Evolutionary conservation across 352 stramenopile genomes (phyloP).

Genomic region (Phytopythium ostracodes): DNA sequence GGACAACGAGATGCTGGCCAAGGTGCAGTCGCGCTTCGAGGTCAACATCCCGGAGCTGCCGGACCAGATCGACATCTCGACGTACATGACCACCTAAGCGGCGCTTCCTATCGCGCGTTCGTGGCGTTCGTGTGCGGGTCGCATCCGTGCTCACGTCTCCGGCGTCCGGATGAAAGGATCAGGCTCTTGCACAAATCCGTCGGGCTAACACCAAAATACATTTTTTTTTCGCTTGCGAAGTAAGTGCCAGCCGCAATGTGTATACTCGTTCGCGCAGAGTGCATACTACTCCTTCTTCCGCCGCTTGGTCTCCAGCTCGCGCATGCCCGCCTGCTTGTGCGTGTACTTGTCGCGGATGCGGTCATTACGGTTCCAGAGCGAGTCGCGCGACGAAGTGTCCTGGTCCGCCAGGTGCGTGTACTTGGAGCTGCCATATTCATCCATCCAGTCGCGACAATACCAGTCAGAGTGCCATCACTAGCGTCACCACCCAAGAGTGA

Average conservation of each 20-base stretch:
- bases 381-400: constrained; percentile 91
- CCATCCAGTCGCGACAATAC: constrained; percentile 11
- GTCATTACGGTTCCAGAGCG: constrained; percentile 73
- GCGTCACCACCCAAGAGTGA: no score
- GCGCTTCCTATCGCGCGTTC: constrained; percentile 10
- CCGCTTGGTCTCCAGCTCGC: constrained; percentile 61
- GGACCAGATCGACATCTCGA: constrained; percentile 99
- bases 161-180: constrained; percentile 5
- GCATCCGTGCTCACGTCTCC: background rate
- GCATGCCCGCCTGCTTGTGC: constrained; percentile 67
- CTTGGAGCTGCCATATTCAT: constrained; percentile 82
- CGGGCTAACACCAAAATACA: background rate
- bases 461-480: background rate
- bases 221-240: constrained; percentile 4
- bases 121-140: background rate
- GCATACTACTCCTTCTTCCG: constrained; percentile 54
- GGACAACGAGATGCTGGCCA: constrained; percentile 97
- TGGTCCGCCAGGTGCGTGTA: constrained; percentile 98
- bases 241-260: no score
- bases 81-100: constrained; percentile 94
- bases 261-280: no score
- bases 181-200: background rate
- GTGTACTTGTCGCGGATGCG: constrained; percentile 82
- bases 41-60: constrained; percentile 99
- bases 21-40: constrained; percentile 99